Evolutionary conservation across 768 basidiomycete genomes (phyloP).

Genomic region (Mycena capillaripes): DNA sequence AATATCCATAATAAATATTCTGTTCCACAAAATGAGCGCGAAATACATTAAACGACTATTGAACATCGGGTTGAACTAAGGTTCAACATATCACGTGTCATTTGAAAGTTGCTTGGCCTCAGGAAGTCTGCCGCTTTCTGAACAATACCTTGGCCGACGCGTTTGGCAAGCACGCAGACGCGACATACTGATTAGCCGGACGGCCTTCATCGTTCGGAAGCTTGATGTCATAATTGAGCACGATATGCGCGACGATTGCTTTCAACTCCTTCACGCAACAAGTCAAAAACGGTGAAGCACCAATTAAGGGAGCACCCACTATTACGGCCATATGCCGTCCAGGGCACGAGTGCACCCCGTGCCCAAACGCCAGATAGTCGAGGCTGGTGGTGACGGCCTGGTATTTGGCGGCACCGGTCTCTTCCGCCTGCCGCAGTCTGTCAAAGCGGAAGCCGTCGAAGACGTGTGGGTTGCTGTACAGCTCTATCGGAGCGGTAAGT

Average conservation of each 20-base stretch:
- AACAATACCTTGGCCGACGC: constrained; percentile 32
- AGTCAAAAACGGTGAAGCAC: neutral
- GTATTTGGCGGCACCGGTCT: constrained; percentile 32
- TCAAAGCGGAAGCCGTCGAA: constrained; percentile 36
- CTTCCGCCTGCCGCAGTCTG: constrained; percentile 27
- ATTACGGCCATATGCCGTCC: constrained; percentile 17
- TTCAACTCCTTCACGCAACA: constrained; percentile 13
- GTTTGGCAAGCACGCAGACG: constrained; percentile 32
- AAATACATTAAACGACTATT: too few species aligned
- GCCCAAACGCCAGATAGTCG: constrained; percentile 33
- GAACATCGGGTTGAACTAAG: too few species aligned
- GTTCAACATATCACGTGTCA: too few species aligned
- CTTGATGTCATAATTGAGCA: constrained; percentile 33
- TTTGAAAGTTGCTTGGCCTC: too few species aligned
- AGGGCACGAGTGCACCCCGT: constrained; percentile 22
- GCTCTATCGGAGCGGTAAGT: constrained; percentile 1
- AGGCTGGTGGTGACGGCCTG: constrained; percentile 31
- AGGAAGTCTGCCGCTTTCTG: constrained; percentile 24
- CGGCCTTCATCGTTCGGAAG: constrained; percentile 15
- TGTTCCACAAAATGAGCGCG: too few species aligned
- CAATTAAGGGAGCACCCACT: neutral
- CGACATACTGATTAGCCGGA: constrained; percentile 33
- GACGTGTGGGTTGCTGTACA: constrained; percentile 28
- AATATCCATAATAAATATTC: too few species aligned
- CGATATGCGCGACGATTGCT: constrained; percentile 33